phyloP scores from a whole-genome alignment of 2,329 filamentous ascomycete genomes.

The Leptographium galeiforme region DNA sequence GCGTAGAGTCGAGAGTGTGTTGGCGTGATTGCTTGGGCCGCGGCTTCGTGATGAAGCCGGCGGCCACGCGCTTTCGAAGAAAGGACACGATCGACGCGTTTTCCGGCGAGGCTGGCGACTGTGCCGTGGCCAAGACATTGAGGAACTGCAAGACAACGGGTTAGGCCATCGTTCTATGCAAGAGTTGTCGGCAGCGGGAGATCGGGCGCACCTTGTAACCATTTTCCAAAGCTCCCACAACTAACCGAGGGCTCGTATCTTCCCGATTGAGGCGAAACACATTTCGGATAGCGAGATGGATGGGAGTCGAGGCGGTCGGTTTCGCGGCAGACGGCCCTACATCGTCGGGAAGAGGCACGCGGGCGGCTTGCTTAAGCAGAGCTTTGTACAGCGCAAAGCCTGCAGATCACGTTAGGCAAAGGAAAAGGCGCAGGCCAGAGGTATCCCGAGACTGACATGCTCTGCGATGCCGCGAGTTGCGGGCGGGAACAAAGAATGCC shows the following conservation, averaged over 20 bases:
- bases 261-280: slow-evolving; percentile 47
- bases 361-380: slow-evolving; percentile 45
- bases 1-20: slow-evolving; percentile 10
- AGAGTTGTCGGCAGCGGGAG: background rate
- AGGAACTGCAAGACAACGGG: slow-evolving; percentile 1
- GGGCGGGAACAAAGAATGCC: slow-evolving; percentile 31
- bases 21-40: background rate
- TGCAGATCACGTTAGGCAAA: slow-evolving; percentile 15
- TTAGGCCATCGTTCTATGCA: background rate
- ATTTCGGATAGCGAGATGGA: slow-evolving; percentile 45
- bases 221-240: slow-evolving; percentile 47
- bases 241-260: slow-evolving; percentile 44
- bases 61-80: slow-evolving; percentile 20
- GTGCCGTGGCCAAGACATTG: slow-evolving; percentile 24
- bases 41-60: slow-evolving; percentile 4
- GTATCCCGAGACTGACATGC: slow-evolving; percentile 26
- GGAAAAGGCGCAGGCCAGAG: background rate
- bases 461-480: slow-evolving; percentile 36
- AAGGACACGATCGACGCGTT: slow-evolving; percentile 27
- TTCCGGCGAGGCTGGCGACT: slow-evolving; percentile 23
- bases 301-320: slow-evolving; percentile 23
- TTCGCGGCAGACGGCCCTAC: slow-evolving; percentile 18
- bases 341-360: slow-evolving; percentile 38
- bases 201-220: slow-evolving; percentile 47
- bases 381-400: slow-evolving; percentile 61